Evolutionary conservation across 2,329 filamentous ascomycete genomes (phyloP), one percentile per base, ranked within the genome.

Genomic region (Dactylonectria estremocensis): DNA sequence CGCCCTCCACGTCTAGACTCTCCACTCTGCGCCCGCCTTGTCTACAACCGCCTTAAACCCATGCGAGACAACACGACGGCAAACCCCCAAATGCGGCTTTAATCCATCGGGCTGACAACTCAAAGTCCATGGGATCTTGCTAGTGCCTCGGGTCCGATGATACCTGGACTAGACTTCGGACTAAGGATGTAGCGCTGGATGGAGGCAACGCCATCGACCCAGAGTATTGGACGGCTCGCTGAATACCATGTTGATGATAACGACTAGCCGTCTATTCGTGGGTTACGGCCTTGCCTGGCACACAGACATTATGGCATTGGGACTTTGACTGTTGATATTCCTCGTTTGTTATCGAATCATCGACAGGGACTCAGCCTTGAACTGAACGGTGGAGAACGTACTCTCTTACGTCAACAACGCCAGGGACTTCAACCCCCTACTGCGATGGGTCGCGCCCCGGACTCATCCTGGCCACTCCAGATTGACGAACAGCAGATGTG

Each of bases 401-500:
- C 11, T 49, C 11, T 48, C 31, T 50, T 28, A 49, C 31, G 31
- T 37, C 31, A 37, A 52, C 24, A 16, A 37, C 35, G 35, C 35
- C 35, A 54, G 46, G 56, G 45, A 22, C 56, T 24, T 58, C 18
- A 18, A 50, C 56, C 43, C 45, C 18, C 45, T 10, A 20, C 45
- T 20, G 24, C 14, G 18, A 50, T 28, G 31, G 28, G 28, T 6
- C n/a, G 14, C 31, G 18, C 56, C 46, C 56, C 56, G 20, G 31
- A 46, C 14, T 33, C 50, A 62, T 24, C 54, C 61, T 50, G 53
- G 60, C 43, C 40, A 64, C 16, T 10, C 60, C 33, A 67, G 60
- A 67, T 64, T 67, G 60, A 64, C 64, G 53, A 64, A 53, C 20
- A 59, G 24, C 46, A 54, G 20, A 45, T 31, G 50, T 28, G 37